Evolutionary conservation across 1,139 yeast species (phyloP).

Genomic region (Geotrichum fermentans): DNA sequence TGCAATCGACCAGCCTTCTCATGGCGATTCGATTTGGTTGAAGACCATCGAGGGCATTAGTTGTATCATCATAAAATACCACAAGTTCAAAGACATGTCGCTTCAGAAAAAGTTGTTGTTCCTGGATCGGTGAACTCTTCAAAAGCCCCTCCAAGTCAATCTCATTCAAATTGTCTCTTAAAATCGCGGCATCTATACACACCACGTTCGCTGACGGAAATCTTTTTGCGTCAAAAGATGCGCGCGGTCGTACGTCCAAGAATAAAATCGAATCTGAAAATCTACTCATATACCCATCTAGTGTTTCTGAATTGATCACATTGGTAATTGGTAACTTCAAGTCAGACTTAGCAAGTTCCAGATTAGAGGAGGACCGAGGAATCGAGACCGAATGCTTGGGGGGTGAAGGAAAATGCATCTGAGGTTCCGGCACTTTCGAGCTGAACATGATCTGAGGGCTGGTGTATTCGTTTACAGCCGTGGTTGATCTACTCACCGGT

Average conservation of each 20-base stretch:
- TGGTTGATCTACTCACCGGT: background rate
- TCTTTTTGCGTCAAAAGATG: conserved; percentile 56
- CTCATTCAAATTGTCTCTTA: conserved; percentile 48
- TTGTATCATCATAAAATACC: conserved; percentile 52
- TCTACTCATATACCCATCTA: conserved; percentile 28
- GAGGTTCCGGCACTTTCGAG: background rate
- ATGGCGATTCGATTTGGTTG: conserved; percentile 22
- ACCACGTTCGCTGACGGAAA: conserved; percentile 52
- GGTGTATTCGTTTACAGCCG: background rate
- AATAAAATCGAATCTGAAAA: conserved; percentile 42
- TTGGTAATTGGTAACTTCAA: conserved; percentile 33
- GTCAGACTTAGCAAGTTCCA: conserved; percentile 1
- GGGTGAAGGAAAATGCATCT: background rate
- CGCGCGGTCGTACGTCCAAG: conserved; percentile 62
- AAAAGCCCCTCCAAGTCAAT: conserved; percentile 56
- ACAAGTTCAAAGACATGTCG: conserved; percentile 56
- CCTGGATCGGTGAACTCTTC: conserved; percentile 50
- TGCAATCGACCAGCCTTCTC: conserved; percentile 25
- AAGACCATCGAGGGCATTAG: conserved; percentile 23
- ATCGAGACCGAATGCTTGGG: conserved; percentile 2
- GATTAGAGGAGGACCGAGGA: conserved; percentile 3
- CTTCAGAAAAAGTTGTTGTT: conserved; percentile 47
- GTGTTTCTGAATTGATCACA: conserved; percentile 32
- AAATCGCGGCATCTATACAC: conserved; percentile 66
- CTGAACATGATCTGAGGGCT: conserved; percentile 1